Conservation (phyloP, 192 early-diverging fungal genomes). For the Linderina pennispora region DNA sequence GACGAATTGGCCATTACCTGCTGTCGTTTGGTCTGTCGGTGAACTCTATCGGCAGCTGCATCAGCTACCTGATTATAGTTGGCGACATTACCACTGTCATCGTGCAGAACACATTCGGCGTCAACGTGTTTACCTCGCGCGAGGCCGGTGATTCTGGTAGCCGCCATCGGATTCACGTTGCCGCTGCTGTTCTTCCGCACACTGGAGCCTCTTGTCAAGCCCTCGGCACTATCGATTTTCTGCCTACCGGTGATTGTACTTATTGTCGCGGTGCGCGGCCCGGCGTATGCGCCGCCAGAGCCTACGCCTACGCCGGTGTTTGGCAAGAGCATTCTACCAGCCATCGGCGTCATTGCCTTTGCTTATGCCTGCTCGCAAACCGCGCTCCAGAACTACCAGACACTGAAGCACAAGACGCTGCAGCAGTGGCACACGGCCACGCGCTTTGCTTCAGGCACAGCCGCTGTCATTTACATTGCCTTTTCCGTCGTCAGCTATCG, state of each 20-base stretch:
- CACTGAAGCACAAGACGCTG: constrained; percentile 42
- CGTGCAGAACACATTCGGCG: constrained; percentile 12
- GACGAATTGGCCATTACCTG: constrained; percentile 46
- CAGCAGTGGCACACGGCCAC: constrained; percentile 47
- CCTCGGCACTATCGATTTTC: constrained; percentile 53
- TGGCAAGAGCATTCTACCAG: constrained; percentile 55
- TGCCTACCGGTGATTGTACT: constrained; percentile 58
- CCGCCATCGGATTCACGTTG: constrained; percentile 34
- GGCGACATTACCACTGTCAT: constrained; percentile 34
- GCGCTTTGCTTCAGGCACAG: constrained; percentile 41
- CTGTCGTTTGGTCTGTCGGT: constrained; percentile 52
- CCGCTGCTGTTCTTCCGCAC: constrained; percentile 60
- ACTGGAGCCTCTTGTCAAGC: constrained; percentile 50
- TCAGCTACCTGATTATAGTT: constrained; percentile 55
- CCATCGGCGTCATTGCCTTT: constrained; percentile 61
- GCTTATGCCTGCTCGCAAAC: constrained; percentile 61
- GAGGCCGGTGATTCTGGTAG: constrained; percentile 13
- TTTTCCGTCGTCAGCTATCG: constrained; percentile 58
- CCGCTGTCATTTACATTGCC: constrained; percentile 50
- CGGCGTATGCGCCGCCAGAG: constrained; percentile 47
- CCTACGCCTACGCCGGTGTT: constrained; percentile 48
- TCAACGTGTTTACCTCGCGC: constrained; percentile 8
- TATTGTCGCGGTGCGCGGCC: constrained; percentile 52
- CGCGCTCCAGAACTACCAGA: constrained; percentile 51
- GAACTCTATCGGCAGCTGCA: constrained; percentile 53